phyloP scores from a whole-genome alignment of 768 basidiomycete genomes.

The Ramaria rubella region DNA sequence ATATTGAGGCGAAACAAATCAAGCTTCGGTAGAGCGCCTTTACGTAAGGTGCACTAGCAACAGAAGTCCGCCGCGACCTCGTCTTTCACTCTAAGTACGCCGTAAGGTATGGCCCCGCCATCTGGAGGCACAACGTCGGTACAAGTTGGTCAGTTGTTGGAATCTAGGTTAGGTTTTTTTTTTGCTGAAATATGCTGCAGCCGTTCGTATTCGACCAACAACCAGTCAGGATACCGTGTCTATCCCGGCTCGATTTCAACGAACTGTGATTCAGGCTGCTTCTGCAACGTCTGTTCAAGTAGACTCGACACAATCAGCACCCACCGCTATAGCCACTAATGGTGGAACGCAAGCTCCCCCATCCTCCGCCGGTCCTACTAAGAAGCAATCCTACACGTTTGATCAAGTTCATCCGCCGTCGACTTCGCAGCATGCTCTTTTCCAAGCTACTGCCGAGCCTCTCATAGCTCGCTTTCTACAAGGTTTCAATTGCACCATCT shows the following conservation, averaged over 20 bases:
- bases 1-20: too few relatives aligned
- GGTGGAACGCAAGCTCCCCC: slow-evolving; percentile 37
- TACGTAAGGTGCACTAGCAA: background rate
- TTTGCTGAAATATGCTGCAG: slow-evolving; percentile 31
- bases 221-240: slow-evolving; percentile 76
- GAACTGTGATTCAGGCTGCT: slow-evolving; percentile 74
- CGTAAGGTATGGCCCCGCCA: slow-evolving; percentile 8
- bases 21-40: too few relatives aligned
- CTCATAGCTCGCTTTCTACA: slow-evolving; percentile 83
- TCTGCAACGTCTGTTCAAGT: slow-evolving; percentile 75
- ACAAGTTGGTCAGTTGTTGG: slow-evolving; percentile 85
- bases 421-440: slow-evolving; percentile 80
- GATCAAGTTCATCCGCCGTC: slow-evolving; percentile 91
- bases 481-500: slow-evolving; percentile 95
- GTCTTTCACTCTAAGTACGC: background rate
- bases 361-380: slow-evolving; percentile 40
- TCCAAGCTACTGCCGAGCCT: slow-evolving; percentile 76
- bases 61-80: background rate
- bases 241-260: slow-evolving; percentile 93
- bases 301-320: slow-evolving; percentile 56
- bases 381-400: slow-evolving; percentile 85
- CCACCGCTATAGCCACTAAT: slow-evolving; percentile 44
- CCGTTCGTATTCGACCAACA: slow-evolving; percentile 85
- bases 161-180: background rate
- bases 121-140: slow-evolving; percentile 61